Evolutionary conservation across 805 yeast species (phyloP).

Genomic region (Peterozyma toletana): DNA sequence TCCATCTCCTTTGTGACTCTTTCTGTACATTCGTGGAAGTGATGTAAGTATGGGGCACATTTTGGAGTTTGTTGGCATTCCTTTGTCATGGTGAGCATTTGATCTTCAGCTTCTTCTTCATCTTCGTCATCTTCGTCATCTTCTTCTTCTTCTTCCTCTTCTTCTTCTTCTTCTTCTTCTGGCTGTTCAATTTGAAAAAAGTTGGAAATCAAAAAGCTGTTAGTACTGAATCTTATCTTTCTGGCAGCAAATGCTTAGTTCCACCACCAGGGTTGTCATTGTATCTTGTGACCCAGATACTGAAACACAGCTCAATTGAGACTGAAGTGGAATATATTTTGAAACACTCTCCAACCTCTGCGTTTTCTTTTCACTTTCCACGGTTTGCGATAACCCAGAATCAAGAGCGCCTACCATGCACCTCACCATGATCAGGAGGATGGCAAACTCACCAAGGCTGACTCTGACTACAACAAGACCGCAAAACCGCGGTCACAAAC

Average conservation of each 20-base stretch:
- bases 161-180: slow-evolving; percentile 15
- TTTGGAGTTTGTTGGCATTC: slow-evolving; percentile 64
- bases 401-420: no score
- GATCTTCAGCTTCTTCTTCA: slow-evolving; percentile 61
- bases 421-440: no score
- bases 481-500: no score
- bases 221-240: background rate
- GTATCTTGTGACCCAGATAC: background rate
- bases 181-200: slow-evolving; percentile 23
- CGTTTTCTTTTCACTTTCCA: no score
- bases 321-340: background rate
- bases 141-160: slow-evolving; percentile 30
- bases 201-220: slow-evolving; percentile 1
- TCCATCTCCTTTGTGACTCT: slow-evolving; percentile 86
- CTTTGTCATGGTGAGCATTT: slow-evolving; percentile 52
- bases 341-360: background rate
- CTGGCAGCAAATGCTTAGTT: background rate
- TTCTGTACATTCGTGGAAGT: slow-evolving; percentile 90
- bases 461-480: no score
- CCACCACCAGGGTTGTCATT: background rate
- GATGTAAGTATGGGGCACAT: slow-evolving; percentile 75
- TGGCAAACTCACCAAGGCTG: no score
- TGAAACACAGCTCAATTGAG: background rate
- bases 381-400: no score
- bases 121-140: slow-evolving; percentile 32